Base-by-base conservation (phyloP, 345 rosid genomes). In the Lumnitzera racemosa region DNA sequence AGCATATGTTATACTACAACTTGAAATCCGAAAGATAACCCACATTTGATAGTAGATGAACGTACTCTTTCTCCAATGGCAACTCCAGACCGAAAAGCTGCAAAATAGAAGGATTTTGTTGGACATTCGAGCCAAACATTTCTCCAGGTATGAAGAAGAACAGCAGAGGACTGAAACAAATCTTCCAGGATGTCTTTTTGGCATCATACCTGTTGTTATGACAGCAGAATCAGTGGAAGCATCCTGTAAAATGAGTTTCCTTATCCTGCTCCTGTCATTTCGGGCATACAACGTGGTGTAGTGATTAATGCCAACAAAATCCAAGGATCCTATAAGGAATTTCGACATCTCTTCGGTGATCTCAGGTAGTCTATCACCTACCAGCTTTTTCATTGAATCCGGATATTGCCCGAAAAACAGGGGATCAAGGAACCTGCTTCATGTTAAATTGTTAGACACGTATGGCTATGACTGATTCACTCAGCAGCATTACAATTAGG, bases 381-480 rank as follows among this genome's bases (percentile, higher is more conserved):
- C 96, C 59, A 83, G 79, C 53, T 51, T 76, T 75, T 62, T 77
- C 96, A 92, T 89, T 53, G 96, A 82, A 63, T 46, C 69, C 17
- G 96, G 98, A 76, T 89, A 92, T 59, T 76, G 77, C 47, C 98
- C 98, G 13, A 73, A 72, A 78, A 87, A 72, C 49, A 92, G 74
- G 53, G 96, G 98, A 77, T 89, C 88, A 23, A 92, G 84, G 74
- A 92, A 89, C 96, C 96, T 92, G 81, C 24, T 69, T 74, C 59
- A 73, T 47, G 50, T 61, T 36, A 48, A 0, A 47, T 14, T 59
- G 64, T 58, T 51, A 76, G 53, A 60, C 24, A 59, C 17, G n/a
- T 12, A 27, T 11, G 24, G 12, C 7, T 5, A 25, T 15, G 27
- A 5, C 46, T 47, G 17, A 12, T 13, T 4, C 13, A 53, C 46